A percentile compares a stretch with the other conserved stretches of the same genome.
Evolutionary conservation across 768 basidiomycete species (phyloP).

Genomic region (Rhizopogon vulgaris): DNA sequence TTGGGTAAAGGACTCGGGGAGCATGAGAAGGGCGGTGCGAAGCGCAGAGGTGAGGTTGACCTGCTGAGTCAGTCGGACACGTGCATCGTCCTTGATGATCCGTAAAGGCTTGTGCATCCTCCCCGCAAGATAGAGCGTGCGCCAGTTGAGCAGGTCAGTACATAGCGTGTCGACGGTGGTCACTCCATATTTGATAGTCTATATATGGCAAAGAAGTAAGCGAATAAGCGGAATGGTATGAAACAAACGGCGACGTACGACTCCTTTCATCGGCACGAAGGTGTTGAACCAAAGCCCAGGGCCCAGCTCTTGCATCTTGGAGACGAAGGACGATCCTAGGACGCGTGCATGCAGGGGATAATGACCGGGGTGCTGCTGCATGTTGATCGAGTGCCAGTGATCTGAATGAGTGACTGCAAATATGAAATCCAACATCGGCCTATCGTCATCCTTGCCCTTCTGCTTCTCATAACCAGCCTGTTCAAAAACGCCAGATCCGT

Average conservation of each 20-base stretch:
- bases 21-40: constrained; percentile 81
- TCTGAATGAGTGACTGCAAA: constrained; percentile 91
- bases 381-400: constrained; percentile 95
- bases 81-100: constrained; percentile 88
- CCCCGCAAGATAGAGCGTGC: constrained; percentile 87
- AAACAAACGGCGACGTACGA: constrained; percentile 47
- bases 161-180: constrained; percentile 88
- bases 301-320: constrained; percentile 61
- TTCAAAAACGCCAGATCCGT: constrained; percentile 93
- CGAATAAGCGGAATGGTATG: not conserved
- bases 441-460: constrained; percentile 23
- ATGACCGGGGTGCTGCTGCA: constrained; percentile 86
- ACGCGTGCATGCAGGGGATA: constrained; percentile 87
- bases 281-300: constrained; percentile 98
- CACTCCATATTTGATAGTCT: constrained; percentile 96
- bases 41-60: constrained; percentile 91
- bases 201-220: not conserved
- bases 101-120: constrained; percentile 96
- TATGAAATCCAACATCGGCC: constrained; percentile 93
- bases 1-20: constrained; percentile 80
- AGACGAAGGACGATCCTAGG: constrained; percentile 79
- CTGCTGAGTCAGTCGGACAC: constrained; percentile 86
- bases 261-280: constrained; percentile 75
- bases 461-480: constrained; percentile 68
- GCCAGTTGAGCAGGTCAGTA: constrained; percentile 89